phyloP scores from a whole-genome alignment of 352 stramenopile genomes.

The Phytophthora boehmeriae region DNA sequence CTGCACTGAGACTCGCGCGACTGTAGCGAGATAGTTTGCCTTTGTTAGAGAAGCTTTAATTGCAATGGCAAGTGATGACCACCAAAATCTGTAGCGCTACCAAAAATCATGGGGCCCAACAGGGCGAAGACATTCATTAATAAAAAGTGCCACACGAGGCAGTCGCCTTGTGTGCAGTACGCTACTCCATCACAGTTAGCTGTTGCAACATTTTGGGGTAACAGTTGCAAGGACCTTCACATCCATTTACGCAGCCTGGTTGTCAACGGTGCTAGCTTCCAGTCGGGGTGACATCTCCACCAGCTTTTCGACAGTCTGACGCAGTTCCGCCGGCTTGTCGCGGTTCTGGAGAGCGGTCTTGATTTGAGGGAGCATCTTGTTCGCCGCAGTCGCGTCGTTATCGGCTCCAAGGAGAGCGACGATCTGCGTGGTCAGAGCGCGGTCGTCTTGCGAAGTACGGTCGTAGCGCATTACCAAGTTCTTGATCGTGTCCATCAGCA shows the following conservation, averaged over 20 bases:
- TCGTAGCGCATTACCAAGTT: conserved; percentile 14
- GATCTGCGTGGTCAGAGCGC: conserved; percentile 18
- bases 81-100: too few species aligned
- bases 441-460: conserved; percentile 10
- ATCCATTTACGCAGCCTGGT: conserved; percentile 3
- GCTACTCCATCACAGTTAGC: too few species aligned
- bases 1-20: too few species aligned
- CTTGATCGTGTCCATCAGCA: conserved; percentile 17
- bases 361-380: conserved; percentile 21
- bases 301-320: conserved; percentile 23
- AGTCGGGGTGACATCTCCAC: conserved; percentile 18
- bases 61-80: too few species aligned
- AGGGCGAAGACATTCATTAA: too few species aligned
- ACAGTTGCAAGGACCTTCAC: too few species aligned
- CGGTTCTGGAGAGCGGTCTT: conserved; percentile 14
- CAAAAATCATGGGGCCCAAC: too few species aligned
- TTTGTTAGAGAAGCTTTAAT: too few species aligned
- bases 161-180: neutral
- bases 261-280: neutral
- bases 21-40: too few species aligned
- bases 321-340: conserved; percentile 4
- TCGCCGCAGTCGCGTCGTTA: conserved; percentile 5
- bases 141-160: too few species aligned
- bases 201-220: too few species aligned
- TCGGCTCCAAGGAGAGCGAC: conserved; percentile 13